A percentile compares a stretch with the other conserved stretches of the same genome.
phyloP scores from a whole-genome alignment of 495 filamentous ascomycete genomes.

The Astrothelium macrocarpum region DNA sequence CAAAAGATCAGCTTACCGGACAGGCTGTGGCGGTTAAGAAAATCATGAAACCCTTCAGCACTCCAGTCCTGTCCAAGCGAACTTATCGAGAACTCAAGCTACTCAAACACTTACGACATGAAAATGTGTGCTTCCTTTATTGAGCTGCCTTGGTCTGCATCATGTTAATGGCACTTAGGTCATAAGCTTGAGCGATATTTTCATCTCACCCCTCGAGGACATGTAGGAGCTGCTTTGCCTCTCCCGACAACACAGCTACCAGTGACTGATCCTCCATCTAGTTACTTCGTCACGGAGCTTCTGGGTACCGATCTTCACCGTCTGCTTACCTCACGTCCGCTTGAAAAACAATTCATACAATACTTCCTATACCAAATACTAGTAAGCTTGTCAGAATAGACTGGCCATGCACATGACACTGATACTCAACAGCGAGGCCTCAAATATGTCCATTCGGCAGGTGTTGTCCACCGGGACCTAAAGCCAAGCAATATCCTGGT shows the following conservation, averaged over 20 bases:
- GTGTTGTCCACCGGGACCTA: slow-evolving; percentile 92
- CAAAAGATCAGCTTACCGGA: slow-evolving; percentile 90
- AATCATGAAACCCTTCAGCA: slow-evolving; percentile 99
- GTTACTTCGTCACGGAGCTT: slow-evolving; percentile 96
- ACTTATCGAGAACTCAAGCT: slow-evolving; percentile 97
- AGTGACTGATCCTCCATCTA: slow-evolving; percentile 33
- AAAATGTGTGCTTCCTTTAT: slow-evolving; percentile 59
- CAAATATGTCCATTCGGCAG: slow-evolving; percentile 98
- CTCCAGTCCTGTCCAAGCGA: slow-evolving; percentile 89
- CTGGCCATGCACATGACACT: slow-evolving; percentile 25
- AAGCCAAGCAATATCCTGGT: slow-evolving; percentile 98
- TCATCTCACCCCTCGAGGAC: slow-evolving; percentile 97
- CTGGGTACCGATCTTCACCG: slow-evolving; percentile 94
- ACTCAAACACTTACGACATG: slow-evolving; percentile 89
- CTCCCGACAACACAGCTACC: background rate
- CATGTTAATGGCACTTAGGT: slow-evolving; percentile 46
- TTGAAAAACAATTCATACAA: slow-evolving; percentile 99
- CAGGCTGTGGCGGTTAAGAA: slow-evolving; percentile 98
- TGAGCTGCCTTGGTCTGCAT: background rate
- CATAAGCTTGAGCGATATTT: slow-evolving; percentile 97
- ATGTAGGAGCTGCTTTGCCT: slow-evolving; percentile 54
- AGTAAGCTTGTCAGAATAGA: slow-evolving; percentile 41
- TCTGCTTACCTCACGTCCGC: slow-evolving; percentile 84
- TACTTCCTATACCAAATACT: slow-evolving; percentile 99
- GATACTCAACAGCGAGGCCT: slow-evolving; percentile 61